phyloP scores from a whole-genome alignment of 169 alveolate species.

The Cryptosporidium ryanae region DNA sequence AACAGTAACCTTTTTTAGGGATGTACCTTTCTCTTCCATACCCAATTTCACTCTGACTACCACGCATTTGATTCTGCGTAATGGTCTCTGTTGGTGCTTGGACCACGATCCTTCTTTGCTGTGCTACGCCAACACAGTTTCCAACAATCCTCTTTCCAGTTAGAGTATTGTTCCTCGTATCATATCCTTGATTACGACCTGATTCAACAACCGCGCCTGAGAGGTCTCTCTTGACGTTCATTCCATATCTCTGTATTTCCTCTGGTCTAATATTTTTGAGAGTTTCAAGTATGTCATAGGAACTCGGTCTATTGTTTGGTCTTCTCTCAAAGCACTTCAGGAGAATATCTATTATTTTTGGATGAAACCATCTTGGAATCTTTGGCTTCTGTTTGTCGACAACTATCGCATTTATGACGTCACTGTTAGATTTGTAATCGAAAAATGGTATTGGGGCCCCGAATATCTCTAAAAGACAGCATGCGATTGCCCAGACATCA shows the following conservation, averaged over 20 bases:
- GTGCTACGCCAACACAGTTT: slow-evolving; percentile 78
- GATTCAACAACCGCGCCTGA: slow-evolving; percentile 33
- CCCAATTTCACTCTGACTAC: no score
- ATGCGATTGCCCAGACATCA: slow-evolving; percentile 85
- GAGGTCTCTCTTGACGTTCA: slow-evolving; percentile 54
- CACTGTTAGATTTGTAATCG: slow-evolving; percentile 80
- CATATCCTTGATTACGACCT: slow-evolving; percentile 74
- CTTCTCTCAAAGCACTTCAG: slow-evolving; percentile 74
- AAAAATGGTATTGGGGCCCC: slow-evolving; percentile 86
- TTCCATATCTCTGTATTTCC: slow-evolving; percentile 43
- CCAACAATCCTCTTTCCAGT: slow-evolving; percentile 79
- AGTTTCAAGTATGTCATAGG: slow-evolving; percentile 26
- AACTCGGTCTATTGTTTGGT: slow-evolving; percentile 77
- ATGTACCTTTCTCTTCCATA: no score
- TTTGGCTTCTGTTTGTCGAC: slow-evolving; percentile 77
- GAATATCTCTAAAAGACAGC: slow-evolving; percentile 85
- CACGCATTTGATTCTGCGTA: no score
- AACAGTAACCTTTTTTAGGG: no score
- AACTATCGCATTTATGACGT: slow-evolving; percentile 76
- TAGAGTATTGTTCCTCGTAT: slow-evolving; percentile 63
- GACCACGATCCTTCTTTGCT: slow-evolving; percentile 68
- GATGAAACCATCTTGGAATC: slow-evolving; percentile 78
- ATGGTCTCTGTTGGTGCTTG: slow-evolving; percentile 2
- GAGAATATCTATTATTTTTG: slow-evolving; percentile 47
- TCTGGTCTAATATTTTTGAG: slow-evolving; percentile 19